A percentile compares a stretch with the other conserved stretches of the same genome.
These are phyloP conservation scores for Tetracladium maxilliforme DNA, from an alignment of 2,329 filamentous ascomycete genomes.

Conservation along the genomic window DNA sequence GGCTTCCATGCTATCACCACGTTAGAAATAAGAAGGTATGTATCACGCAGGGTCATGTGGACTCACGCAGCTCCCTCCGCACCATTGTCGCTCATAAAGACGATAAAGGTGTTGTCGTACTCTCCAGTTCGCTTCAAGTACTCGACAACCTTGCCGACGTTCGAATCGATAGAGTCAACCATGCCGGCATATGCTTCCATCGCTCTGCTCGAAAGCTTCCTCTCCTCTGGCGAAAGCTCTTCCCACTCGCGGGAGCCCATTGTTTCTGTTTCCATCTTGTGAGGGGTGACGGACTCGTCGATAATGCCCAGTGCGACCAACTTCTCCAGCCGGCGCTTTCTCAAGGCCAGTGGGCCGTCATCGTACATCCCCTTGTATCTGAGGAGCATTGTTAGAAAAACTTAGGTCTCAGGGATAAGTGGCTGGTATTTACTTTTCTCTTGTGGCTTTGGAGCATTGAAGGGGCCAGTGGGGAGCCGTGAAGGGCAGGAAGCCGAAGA, in stretches of 20 bases:
- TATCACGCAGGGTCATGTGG: constrained; percentile 3
- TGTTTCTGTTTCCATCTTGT: constrained; percentile 29
- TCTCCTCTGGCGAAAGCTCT: constrained; percentile 27
- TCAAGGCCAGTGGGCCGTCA: constrained; percentile 41
- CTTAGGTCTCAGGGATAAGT: constrained; percentile 2
- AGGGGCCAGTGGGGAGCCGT: constrained; percentile 39
- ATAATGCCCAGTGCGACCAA: constrained; percentile 43
- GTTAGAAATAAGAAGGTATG: not conserved
- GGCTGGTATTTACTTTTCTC: constrained; percentile 5
- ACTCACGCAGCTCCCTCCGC: constrained; percentile 37
- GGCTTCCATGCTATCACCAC: constrained; percentile 5
- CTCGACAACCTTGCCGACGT: constrained; percentile 42
- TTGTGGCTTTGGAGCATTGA: constrained; percentile 22
- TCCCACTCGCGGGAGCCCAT: constrained; percentile 22
- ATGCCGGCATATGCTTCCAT: constrained; percentile 52
- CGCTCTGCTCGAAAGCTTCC: constrained; percentile 29
- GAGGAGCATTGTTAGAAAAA: constrained; percentile 8
- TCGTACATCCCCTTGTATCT: constrained; percentile 35
- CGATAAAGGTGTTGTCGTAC: constrained; percentile 47
- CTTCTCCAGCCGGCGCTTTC: constrained; percentile 32
- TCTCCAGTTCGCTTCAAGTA: constrained; percentile 40
- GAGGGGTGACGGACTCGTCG: constrained; percentile 29
- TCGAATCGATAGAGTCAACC: constrained; percentile 45
- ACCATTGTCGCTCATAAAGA: constrained; percentile 50
- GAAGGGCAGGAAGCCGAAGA: constrained; percentile 34